These are phyloP conservation scores for Leptographium lundbergii DNA, from an alignment of 2,329 filamentous ascomycete species.

Conservation along the genomic window DNA sequence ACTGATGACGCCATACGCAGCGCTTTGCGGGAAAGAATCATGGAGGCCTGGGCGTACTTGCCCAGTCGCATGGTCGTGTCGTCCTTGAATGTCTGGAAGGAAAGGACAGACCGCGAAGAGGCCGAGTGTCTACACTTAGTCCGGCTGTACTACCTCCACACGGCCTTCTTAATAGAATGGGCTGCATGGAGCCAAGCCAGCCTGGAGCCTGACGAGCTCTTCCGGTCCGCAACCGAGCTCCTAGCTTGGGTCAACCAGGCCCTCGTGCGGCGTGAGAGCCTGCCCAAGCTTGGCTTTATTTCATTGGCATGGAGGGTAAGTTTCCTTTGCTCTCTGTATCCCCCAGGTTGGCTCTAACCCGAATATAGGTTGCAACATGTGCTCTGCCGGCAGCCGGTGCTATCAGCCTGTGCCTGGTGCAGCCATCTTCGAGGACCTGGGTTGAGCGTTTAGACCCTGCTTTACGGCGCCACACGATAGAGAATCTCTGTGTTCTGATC, in stretches of 20 bases:
- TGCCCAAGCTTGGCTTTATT: constrained; percentile 4
- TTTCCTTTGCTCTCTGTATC: neutral
- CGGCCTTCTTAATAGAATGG: constrained; percentile 5
- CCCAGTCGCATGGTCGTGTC: constrained; percentile 1
- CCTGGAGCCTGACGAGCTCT: constrained; percentile 1
- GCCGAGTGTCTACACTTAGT: constrained; percentile 3
- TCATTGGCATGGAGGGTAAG: constrained; percentile 2
- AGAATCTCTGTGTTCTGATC: constrained; percentile 3
- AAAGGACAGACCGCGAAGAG: neutral
- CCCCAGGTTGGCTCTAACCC: neutral
- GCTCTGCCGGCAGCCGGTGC: constrained; percentile 4
- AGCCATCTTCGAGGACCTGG: neutral
- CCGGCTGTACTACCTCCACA: constrained; percentile 5
- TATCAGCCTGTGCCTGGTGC: constrained; percentile 2
- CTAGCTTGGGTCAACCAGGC: constrained; percentile 7
- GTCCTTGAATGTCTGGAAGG: neutral
- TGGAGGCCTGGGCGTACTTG: constrained; percentile 2
- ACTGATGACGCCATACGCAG: neutral
- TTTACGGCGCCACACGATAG: neutral
- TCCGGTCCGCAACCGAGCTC: constrained; percentile 3
- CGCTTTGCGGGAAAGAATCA: neutral
- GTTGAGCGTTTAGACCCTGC: neutral
- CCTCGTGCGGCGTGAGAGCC: constrained; percentile 2
- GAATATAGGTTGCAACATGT: constrained; percentile 1
- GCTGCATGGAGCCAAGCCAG: constrained; percentile 2